Base-by-base conservation (phyloP, 805 yeast genomes). In the Hyphopichia homilentoma region DNA sequence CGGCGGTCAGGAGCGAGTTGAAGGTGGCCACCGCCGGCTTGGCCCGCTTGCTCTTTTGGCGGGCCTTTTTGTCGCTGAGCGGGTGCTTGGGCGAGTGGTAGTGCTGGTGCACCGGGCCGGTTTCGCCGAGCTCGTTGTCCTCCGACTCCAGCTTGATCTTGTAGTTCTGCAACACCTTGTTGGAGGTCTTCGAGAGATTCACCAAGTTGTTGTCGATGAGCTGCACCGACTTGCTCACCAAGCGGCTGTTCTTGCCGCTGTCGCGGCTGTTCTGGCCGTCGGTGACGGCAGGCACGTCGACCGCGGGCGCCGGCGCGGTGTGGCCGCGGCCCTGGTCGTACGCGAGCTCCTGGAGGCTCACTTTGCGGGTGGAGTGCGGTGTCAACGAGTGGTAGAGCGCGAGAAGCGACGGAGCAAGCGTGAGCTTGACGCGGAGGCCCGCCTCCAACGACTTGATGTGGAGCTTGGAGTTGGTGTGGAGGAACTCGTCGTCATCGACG, bases 401-500 rank as follows among this genome's bases (percentile, higher is more conserved):
- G 4, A 66, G 52, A 26, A 75, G 43, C 19, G 70, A 61, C 6
- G 74, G 69, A 4, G 69, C 69, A 30, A 68, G 39, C 0, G 78
- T 63, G n/a, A 75, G 47, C 29, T 75, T 61, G 3, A 75, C 67
- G 35, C 67, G 62, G 4, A 77, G 62, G 13, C 74, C 75, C 2
- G 77, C 75, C 22, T 75, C 75, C 14, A 75, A 48, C 8, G 76
- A 74, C 38, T 61, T 65, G 8, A 61, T 45, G 35, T 65, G 69
- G 15, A 62, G 49, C 34, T 64, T 65, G 1, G 60, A 45, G 21
- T 43, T 46, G 17, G 25, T 27, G 11, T 17, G 19, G 15, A 13
- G 27, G 8, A 11, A 25, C 12, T 21, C 34, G 3, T 16, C 19
- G 12, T 34, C 24, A 23, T 18, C 21, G 2, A 15, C 13, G 7